Conservation (phyloP, 306 rosid genomes). For the Amphicarpaea edgeworthii region DNA sequence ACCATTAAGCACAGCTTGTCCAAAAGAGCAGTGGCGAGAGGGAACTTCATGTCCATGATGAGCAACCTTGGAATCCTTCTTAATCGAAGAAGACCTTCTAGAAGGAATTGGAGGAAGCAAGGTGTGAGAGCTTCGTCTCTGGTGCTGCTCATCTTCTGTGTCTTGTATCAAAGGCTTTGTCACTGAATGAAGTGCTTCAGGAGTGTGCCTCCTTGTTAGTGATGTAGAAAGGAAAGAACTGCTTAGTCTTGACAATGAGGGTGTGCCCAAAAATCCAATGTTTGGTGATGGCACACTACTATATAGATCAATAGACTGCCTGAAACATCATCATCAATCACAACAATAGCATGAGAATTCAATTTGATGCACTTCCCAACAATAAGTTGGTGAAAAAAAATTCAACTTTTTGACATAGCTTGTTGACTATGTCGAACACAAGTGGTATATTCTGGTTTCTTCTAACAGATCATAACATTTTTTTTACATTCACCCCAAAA, state of each 20-base stretch:
- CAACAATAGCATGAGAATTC: slow-evolving; percentile 33
- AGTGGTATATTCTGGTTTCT: slow-evolving; percentile 5
- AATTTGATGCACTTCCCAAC: slow-evolving; percentile 6
- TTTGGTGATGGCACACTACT: slow-evolving; percentile 92
- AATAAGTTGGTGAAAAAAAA: background rate
- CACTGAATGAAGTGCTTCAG: slow-evolving; percentile 69
- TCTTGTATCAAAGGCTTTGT: slow-evolving; percentile 67
- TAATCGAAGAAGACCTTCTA: slow-evolving; percentile 58
- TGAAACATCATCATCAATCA: slow-evolving; percentile 53
- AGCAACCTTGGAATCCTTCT: slow-evolving; percentile 68
- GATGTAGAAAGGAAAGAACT: slow-evolving; percentile 92
- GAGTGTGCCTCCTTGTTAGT: slow-evolving; percentile 93
- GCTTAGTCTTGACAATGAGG: slow-evolving; percentile 82
- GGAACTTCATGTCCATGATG: slow-evolving; percentile 84
- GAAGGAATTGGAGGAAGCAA: slow-evolving; percentile 71
- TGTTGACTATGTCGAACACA: slow-evolving; percentile 18
- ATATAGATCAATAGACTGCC: slow-evolving; percentile 95
- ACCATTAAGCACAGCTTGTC: slow-evolving; percentile 93
- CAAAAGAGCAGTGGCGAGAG: slow-evolving; percentile 72
- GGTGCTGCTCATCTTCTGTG: slow-evolving; percentile 61
- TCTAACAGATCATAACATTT: too few relatives aligned
- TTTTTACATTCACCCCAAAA: slow-evolving; percentile 19
- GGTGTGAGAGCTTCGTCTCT: slow-evolving; percentile 69
- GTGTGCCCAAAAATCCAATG: slow-evolving; percentile 86
- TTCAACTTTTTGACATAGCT: slow-evolving; percentile 12